Conservation (phyloP, 1,139 yeast species). For the Debaryomycetaceae sp. region DNA sequence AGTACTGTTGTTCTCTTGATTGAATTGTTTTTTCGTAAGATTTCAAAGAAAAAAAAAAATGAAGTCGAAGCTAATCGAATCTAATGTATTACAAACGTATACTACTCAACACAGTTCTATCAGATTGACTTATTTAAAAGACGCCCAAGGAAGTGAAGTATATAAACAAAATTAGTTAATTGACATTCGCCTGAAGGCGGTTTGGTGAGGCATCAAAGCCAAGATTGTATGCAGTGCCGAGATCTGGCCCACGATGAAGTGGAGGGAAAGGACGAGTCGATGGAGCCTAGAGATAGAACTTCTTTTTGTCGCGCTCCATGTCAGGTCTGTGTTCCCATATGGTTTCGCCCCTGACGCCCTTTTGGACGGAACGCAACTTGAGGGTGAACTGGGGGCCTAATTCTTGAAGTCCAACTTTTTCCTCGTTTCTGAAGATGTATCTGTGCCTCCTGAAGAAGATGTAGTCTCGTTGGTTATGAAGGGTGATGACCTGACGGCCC, state of each 20-base stretch:
- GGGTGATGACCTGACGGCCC: slow-evolving; percentile 92
- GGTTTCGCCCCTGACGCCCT: slow-evolving; percentile 85
- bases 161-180: neutral
- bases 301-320: slow-evolving; percentile 94
- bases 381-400: slow-evolving; percentile 95
- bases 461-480: slow-evolving; percentile 94
- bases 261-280: neutral
- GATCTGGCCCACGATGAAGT: neutral
- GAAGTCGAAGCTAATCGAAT: neutral
- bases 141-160: neutral
- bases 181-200: neutral
- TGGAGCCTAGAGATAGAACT: slow-evolving; percentile 63
- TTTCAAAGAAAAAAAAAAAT: slow-evolving; percentile 1
- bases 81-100: neutral
- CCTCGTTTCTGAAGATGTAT: slow-evolving; percentile 83
- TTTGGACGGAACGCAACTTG: slow-evolving; percentile 81
- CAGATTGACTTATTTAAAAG: neutral
- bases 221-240: neutral
- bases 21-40: neutral
- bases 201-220: neutral
- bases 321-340: slow-evolving; percentile 97
- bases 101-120: neutral
- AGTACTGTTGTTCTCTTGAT: neutral
- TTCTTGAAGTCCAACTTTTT: slow-evolving; percentile 91
- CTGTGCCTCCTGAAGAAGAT: slow-evolving; percentile 94